Conservation (phyloP, 208 protist genomes). For the Leishmania martiniquensis region DNA sequence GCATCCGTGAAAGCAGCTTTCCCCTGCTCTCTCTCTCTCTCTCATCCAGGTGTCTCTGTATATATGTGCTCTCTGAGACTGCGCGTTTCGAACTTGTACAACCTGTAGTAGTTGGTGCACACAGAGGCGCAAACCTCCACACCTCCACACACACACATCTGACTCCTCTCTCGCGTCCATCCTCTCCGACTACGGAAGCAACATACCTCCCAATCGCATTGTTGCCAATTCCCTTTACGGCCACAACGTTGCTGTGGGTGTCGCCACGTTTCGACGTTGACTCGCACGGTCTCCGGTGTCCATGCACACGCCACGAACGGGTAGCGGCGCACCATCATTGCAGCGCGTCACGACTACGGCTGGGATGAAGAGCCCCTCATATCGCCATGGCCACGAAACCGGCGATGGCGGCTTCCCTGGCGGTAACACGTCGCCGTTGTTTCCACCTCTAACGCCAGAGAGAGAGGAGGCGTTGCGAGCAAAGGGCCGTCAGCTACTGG, state of each 20-base stretch:
- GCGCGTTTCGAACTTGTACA: neutral
- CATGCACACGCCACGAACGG: neutral
- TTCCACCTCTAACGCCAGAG: constrained; percentile 14
- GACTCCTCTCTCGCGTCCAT: neutral
- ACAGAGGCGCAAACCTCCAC: neutral
- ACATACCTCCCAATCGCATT: neutral
- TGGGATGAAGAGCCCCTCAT: neutral
- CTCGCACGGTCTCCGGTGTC: neutral
- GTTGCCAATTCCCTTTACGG: neutral
- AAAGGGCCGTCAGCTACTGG: constrained; percentile 22
- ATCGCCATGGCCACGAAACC: neutral
- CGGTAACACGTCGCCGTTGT: neutral
- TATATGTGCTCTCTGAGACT: neutral
- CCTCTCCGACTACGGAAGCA: neutral
- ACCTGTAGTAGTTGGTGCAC: too few relatives aligned
- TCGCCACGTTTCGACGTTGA: neutral
- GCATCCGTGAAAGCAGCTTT: neutral
- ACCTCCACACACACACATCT: neutral
- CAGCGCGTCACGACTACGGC: neutral
- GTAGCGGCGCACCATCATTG: neutral
- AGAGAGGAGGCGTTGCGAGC: constrained; percentile 21
- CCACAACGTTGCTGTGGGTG: neutral
- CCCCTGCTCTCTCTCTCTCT: too few relatives aligned
- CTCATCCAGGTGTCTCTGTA: neutral
- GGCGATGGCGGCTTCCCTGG: neutral